Evolutionary conservation across 768 basidiomycete genomes (phyloP), one percentile per base, ranked within the genome.

Genomic region (Thelephora ganbajun): DNA sequence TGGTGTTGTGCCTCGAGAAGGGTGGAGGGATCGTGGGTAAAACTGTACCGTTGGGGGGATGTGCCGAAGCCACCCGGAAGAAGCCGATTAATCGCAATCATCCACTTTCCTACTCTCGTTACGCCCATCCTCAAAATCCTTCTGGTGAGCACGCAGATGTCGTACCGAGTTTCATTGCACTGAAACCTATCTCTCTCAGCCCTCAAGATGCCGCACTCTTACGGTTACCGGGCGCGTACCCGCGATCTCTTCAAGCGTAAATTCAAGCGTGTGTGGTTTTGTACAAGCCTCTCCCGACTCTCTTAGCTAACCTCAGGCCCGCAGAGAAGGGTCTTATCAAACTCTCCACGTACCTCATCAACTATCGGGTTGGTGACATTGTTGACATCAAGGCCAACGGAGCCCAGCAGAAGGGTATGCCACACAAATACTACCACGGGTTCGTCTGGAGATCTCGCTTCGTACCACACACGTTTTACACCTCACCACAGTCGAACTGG

Each of bases 341-440:
- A 65, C 52, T 97, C 62, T 92, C 94, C 54, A 97, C 92, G 18
- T 98, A 80, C 80, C 72, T 98, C 61, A 77, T 83, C 68, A 80
- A 80, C 72, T 99, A 85, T 80, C 79, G 79, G 56, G 80, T 98
- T 56, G 96, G 96, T 53, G 96, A 99, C 65, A 96, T 98, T 58
- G 96, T 99, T 59, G 96, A 99, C 72, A 98, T 99, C 79, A 97
- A 96, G 74, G 94, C 94, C 57, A 98, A 99, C 63, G 79, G 93
- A 51, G 89, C 96, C 39, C 88, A 96, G 69, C 96, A 99, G 80
- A 94, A 93, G 84, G 96, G 96, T 68, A 96, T 98, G 91, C 93
- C 93, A 66, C 94, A 97, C 77, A 97, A 97, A 71, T 93, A 77
- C 78, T 92, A 92, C 75, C 90, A 92, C 59, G 90, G 88, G 91